A percentile compares a stretch with the other conserved stretches of the same genome.
These are phyloP conservation scores for Acanthamoeba sp. DNA, from an alignment of 208 protist genomes.

Conservation along the genomic window DNA sequence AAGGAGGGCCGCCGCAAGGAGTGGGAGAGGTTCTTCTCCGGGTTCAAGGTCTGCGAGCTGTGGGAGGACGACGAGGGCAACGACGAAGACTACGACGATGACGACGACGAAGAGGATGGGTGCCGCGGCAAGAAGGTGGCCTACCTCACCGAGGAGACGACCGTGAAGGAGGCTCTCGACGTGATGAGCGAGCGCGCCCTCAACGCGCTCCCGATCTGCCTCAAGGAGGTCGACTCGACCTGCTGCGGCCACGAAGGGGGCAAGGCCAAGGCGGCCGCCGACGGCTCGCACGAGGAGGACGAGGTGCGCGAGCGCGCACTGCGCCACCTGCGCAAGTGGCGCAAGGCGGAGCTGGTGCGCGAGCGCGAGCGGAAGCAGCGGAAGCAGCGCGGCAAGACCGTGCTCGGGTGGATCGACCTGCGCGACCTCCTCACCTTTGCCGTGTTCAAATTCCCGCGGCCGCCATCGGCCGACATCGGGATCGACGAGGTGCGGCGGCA, in stretches of 20 bases:
- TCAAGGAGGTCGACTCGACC: slow-evolving; percentile 45
- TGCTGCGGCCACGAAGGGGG: neutral
- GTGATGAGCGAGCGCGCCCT: slow-evolving; percentile 15
- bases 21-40: slow-evolving; percentile 66
- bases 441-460: slow-evolving; percentile 53
- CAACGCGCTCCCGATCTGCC: slow-evolving; percentile 50
- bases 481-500: slow-evolving; percentile 39
- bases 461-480: slow-evolving; percentile 25
- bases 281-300: neutral
- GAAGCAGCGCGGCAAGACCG: slow-evolving; percentile 29
- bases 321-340: slow-evolving; percentile 55
- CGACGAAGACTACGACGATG: slow-evolving; percentile 9
- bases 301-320: slow-evolving; percentile 13
- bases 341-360: slow-evolving; percentile 47
- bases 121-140: slow-evolving; percentile 29
- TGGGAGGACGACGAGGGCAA: slow-evolving; percentile 45
- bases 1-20: slow-evolving; percentile 61
- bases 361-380: slow-evolving; percentile 46
- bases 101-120: neutral
- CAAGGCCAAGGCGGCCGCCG: neutral
- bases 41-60: slow-evolving; percentile 58
- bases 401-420: slow-evolving; percentile 63
- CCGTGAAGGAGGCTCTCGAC: slow-evolving; percentile 61
- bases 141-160: slow-evolving; percentile 46
- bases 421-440: slow-evolving; percentile 54